Evolutionary conservation across 164 flowering plant genomes (phyloP), one percentile per base, ranked within the genome.

Genomic region (Berberis thunbergii): DNA sequence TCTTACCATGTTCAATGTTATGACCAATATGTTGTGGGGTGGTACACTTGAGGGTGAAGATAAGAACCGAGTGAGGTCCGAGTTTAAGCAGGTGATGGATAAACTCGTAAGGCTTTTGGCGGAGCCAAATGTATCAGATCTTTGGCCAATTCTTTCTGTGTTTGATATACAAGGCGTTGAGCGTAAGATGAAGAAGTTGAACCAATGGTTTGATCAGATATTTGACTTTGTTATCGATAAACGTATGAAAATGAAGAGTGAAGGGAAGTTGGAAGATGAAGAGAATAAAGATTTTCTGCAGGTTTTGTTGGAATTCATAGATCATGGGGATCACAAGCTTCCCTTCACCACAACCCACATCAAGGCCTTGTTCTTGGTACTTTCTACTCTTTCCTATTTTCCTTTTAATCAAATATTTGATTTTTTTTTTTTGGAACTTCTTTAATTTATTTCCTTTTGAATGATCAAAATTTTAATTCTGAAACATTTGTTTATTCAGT

Each of bases 311-410:
- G 53, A 75, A 56, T 45, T 82, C 45, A 72, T 61, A 39, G 80
- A 78, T 4, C 72, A 65, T 11, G 71, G 41, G 7, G 82, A 75
- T 40, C 49, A 70, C n/a, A 67, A 71, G 45, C 55, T 63, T 3
- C 77, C 83, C 4, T 59, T 79, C 26, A 74, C 70, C 13, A 65
- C 67, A 43, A 68, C 49, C 39, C 70, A 79, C 45, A 41, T 76
- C 65, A 79, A 74, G 68, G 75, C 79, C 40, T 60, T 79, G 60
- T 70, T 79, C 53, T 45, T 74, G 77, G 82, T 79, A 74, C 1
- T 44, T 52, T 54, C 43, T 55, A 3, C 43, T 38, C 12, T 10
- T 44, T 10, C 4, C 57, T 54, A 0, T 6, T 54, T 46, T 8
- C 49, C 8, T 46, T 26, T 26, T 26, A 26, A 26, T 26, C 26